Conservation (phyloP, 2,329 filamentous ascomycete species). For the Trichophyton equinum region DNA sequence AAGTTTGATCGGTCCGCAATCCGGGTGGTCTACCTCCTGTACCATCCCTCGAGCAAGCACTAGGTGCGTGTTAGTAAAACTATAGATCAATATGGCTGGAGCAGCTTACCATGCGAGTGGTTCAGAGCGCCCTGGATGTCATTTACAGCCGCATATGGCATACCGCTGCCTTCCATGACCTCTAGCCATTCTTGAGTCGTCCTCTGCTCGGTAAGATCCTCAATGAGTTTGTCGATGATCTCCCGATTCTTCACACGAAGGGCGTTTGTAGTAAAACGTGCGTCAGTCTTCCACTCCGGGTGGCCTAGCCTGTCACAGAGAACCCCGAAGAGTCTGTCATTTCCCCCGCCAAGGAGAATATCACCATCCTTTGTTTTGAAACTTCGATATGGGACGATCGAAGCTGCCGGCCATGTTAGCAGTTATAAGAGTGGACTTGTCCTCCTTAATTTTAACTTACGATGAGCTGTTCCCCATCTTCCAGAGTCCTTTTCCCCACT, state of each 20-base stretch:
- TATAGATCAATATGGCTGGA: background rate
- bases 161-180: conserved; percentile 73
- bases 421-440: background rate
- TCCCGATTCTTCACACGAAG: conserved; percentile 54
- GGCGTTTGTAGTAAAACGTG: conserved; percentile 47
- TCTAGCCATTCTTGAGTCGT: conserved; percentile 82
- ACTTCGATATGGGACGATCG: conserved; percentile 87
- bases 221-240: conserved; percentile 66
- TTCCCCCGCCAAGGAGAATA: conserved; percentile 52
- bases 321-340: conserved; percentile 50
- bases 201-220: conserved; percentile 57
- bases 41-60: conserved; percentile 75
- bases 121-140: conserved; percentile 75
- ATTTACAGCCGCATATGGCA: conserved; percentile 92
- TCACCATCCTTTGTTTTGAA: conserved; percentile 55
- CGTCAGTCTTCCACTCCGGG: conserved; percentile 46
- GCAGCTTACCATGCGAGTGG: conserved; percentile 60
- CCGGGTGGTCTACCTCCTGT: conserved; percentile 67
- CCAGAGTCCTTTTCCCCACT: conserved; percentile 78
- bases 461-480: conserved; percentile 92
- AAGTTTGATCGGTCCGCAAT: conserved; percentile 74
- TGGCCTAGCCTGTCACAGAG: conserved; percentile 46
- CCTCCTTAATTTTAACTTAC: conserved; percentile 36
- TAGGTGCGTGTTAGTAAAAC: conserved; percentile 19
- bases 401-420: conserved; percentile 44